Evolutionary conservation across 345 rosid genomes (phyloP).

Genomic region (Carallia pectinifolia): DNA sequence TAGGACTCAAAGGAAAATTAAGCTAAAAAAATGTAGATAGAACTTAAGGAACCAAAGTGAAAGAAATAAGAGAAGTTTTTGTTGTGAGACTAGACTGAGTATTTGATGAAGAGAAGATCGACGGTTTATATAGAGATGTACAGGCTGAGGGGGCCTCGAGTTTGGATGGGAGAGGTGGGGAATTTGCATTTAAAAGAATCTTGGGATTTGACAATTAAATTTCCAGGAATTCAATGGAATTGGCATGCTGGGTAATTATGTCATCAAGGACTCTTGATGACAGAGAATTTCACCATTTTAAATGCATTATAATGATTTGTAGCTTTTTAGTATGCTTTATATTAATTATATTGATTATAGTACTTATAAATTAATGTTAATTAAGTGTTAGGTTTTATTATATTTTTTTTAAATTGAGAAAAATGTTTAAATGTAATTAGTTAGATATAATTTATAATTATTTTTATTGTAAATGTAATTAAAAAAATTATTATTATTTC

Average conservation of each 20-base stretch:
- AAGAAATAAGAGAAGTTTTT: not conserved
- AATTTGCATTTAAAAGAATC: not conserved
- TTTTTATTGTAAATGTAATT: too few species aligned
- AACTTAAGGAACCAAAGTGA: not conserved
- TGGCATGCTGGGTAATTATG: constrained; percentile 31
- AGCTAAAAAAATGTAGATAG: not conserved
- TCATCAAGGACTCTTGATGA: not conserved
- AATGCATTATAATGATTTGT: not conserved
- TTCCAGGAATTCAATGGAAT: constrained; percentile 26
- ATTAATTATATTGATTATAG: too few species aligned
- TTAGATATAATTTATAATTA: too few species aligned
- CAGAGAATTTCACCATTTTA: not conserved
- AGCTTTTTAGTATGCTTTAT: too few species aligned
- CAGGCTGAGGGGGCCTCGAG: not conserved
- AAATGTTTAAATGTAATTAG: too few species aligned
- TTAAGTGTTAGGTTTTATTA: too few species aligned
- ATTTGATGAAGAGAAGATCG: constrained; percentile 22
- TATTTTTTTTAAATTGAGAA: too few species aligned
- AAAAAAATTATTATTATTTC: too few species aligned
- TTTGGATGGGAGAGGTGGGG: not conserved
- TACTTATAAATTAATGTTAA: too few species aligned
- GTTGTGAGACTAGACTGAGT: not conserved
- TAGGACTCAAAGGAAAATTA: constrained; percentile 6
- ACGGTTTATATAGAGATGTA: constrained; percentile 37
- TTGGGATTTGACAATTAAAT: not conserved